Evolutionary conservation across 805 yeast genomes (phyloP), one percentile per base, ranked within the genome.

Genomic region (Wickerhamiella occidentalis): DNA sequence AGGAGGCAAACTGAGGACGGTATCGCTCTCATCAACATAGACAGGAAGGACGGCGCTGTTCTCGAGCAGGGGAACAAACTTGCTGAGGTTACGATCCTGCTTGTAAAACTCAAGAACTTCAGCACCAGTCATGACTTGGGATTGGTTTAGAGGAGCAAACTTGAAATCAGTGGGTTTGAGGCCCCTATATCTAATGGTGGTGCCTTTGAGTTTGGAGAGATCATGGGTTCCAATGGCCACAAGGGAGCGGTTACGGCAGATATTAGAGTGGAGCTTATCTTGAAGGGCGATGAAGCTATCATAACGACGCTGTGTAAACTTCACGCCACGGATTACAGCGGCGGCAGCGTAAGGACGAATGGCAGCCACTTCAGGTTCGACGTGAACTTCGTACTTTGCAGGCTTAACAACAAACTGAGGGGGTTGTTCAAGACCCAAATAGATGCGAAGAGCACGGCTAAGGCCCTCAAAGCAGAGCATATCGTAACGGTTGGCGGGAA

Each of bases 221-320:
- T 92, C 97, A 63, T 92, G 99, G 48, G 99, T 92, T 61, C 99
- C 99, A 75, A 90, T 87, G 46, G 98, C 97, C 50, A 92, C 98
- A 58, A 92, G 76, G 29, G 95, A 82, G 76, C 99, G 85, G 69
- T 90, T 85, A 73, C 99, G 90, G 69, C 98, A 90, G 62, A 92
- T 72, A 66, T 92, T 92, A 54, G 94, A 73, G 70, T 92, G 99
- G 57, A 92, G 74, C 68, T 92, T 92, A 67, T 92, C 99, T 70
- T 92, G 99, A 60, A 92, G 73, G 25, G 95, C 82, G 61, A 92
- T 90, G 73, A 92, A 92, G 4, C 97, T 88, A 52, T 87, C 94
- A 65, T 94, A 92, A 13, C 84, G 73, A 67, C 94, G 78, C 63
- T 81, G 82, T 52, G 82, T 84, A 67, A 92, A 88, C 42, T 72